phyloP scores from a whole-genome alignment of 306 rosid genomes.

The Psophocarpus tetragonolobus region DNA sequence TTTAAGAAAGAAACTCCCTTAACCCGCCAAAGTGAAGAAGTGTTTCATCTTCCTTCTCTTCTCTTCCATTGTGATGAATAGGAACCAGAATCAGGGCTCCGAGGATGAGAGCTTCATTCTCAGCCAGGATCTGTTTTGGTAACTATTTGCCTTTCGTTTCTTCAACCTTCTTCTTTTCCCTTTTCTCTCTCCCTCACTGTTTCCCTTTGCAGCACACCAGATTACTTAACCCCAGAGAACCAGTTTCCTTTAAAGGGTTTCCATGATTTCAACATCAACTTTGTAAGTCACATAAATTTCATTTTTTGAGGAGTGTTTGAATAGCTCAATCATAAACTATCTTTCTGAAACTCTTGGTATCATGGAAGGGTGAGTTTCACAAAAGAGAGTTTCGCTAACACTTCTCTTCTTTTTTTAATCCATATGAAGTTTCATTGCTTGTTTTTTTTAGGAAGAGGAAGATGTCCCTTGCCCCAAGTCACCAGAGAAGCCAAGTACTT shows the following conservation, averaged over 20 bases:
- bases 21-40: no score
- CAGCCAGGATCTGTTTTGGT: conserved; percentile 96
- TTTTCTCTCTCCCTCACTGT: not conserved
- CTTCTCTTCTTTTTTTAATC: no score
- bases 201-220: conserved; percentile 62
- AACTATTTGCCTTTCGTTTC: not conserved
- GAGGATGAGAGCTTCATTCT: conserved; percentile 57
- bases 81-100: no score
- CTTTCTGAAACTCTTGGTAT: no score
- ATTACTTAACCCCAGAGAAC: conserved; percentile 88
- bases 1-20: no score
- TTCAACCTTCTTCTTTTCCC: not conserved
- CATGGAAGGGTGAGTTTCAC: no score
- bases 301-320: no score
- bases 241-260: conserved; percentile 51
- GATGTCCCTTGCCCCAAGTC: conserved; percentile 80
- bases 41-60: no score
- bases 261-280: conserved; percentile 40
- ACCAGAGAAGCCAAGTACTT: conserved; percentile 68
- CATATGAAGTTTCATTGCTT: not conserved
- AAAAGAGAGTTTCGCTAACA: no score
- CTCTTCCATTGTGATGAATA: no score
- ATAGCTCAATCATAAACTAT: no score
- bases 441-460: conserved; percentile 48
- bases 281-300: not conserved